A percentile compares a stretch with the other conserved stretches of the same genome.
Evolutionary conservation across 2,329 filamentous ascomycete genomes (phyloP).

Genomic region (Aureobasidium namibiae): DNA sequence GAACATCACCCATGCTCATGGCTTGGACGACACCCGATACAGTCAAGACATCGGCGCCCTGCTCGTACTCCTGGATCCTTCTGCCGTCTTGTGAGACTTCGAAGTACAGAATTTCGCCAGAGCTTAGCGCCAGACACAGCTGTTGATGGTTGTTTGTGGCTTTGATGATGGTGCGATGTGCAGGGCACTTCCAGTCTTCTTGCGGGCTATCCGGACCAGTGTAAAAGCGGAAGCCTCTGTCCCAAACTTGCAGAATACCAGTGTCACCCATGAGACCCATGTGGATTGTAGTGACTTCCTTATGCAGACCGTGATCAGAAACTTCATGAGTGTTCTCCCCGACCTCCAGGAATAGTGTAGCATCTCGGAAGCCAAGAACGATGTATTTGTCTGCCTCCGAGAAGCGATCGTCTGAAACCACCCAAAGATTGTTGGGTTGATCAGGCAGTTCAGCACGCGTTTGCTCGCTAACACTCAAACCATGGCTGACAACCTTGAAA

Average conservation of each 20-base stretch:
- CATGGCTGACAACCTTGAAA: constrained; percentile 88
- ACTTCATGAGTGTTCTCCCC: constrained; percentile 96
- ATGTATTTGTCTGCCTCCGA: constrained; percentile 93
- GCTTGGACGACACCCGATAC: constrained; percentile 95
- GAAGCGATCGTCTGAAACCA: constrained; percentile 71
- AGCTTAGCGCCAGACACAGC: constrained; percentile 87
- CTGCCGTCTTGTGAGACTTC: constrained; percentile 91
- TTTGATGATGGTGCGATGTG: constrained; percentile 90
- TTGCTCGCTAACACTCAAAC: constrained; percentile 85
- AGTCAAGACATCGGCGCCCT: constrained; percentile 70
- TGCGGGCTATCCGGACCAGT: constrained; percentile 15
- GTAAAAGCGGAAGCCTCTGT: constrained; percentile 17
- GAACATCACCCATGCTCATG: constrained; percentile 86
- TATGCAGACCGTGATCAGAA: constrained; percentile 84
- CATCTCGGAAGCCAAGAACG: constrained; percentile 84
- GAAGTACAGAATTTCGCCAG: constrained; percentile 95
- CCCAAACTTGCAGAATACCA: constrained; percentile 17
- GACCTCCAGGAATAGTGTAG: constrained; percentile 86
- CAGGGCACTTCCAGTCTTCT: constrained; percentile 42
- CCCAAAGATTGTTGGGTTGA: constrained; percentile 90
- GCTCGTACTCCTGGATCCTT: constrained; percentile 67
- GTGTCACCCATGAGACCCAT: constrained; percentile 93
- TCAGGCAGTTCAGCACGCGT: constrained; percentile 88
- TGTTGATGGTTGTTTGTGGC: constrained; percentile 90
- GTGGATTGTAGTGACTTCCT: constrained; percentile 78